Evolutionary conservation across 352 stramenopile species (phyloP).

Genomic region (Phytophthora ohioensis): DNA sequence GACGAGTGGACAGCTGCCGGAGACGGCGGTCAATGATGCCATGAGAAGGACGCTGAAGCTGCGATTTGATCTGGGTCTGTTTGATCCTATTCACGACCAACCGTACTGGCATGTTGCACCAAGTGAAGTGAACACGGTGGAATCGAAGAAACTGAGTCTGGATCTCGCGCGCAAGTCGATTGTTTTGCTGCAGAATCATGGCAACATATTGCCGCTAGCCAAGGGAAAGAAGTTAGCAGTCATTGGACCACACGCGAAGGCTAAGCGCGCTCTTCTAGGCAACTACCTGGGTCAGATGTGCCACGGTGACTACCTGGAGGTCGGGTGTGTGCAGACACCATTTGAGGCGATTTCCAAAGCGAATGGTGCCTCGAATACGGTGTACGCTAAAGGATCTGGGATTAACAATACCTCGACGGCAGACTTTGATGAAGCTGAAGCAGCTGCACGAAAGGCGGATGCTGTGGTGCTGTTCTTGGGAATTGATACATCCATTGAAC

Average conservation of each 20-base stretch:
- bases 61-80: slow-evolving; percentile 93
- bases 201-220: slow-evolving; percentile 70
- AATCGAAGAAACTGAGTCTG: slow-evolving; percentile 70
- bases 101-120: slow-evolving; percentile 81
- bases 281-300: slow-evolving; percentile 92
- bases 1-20: slow-evolving; percentile 52
- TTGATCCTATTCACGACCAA: slow-evolving; percentile 88
- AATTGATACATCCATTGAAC: slow-evolving; percentile 84
- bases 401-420: slow-evolving; percentile 74
- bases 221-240: slow-evolving; percentile 70
- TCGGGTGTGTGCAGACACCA: slow-evolving; percentile 75
- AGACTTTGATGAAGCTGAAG: slow-evolving; percentile 60
- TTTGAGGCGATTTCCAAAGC: slow-evolving; percentile 66
- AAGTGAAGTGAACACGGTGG: slow-evolving; percentile 76
- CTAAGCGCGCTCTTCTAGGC: slow-evolving; percentile 69
- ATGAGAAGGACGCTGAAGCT: slow-evolving; percentile 81
- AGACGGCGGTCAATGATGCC: slow-evolving; percentile 67
- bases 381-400: slow-evolving; percentile 51
- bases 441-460: slow-evolving; percentile 48
- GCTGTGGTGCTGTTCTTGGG: slow-evolving; percentile 84
- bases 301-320: slow-evolving; percentile 72
- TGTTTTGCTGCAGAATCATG: slow-evolving; percentile 94
- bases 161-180: slow-evolving; percentile 88
- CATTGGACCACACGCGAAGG: slow-evolving; percentile 82
- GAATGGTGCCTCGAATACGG: slow-evolving; percentile 53